A percentile compares a stretch with the other conserved stretches of the same genome.
phyloP scores from a whole-genome alignment of 257 asterid species.

The Perilla frutescens region DNA sequence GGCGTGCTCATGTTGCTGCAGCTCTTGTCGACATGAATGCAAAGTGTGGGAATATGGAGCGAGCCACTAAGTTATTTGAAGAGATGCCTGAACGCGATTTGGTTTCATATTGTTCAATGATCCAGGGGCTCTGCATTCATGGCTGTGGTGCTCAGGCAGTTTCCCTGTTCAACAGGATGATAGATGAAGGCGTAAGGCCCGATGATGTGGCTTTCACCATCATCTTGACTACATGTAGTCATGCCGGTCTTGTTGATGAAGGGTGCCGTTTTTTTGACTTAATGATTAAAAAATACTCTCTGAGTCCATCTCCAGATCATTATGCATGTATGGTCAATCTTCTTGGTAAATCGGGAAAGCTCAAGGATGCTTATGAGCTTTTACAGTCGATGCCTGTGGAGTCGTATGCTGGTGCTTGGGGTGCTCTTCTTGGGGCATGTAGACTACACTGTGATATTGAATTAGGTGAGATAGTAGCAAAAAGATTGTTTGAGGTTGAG shows the following conservation, averaged over 20 bases:
- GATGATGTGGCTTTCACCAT: constrained; percentile 74
- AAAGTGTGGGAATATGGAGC: constrained; percentile 81
- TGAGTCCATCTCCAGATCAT: constrained; percentile 70
- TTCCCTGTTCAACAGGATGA: constrained; percentile 60
- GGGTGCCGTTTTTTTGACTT: constrained; percentile 60
- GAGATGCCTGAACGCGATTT: constrained; percentile 59
- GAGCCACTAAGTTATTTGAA: constrained; percentile 58
- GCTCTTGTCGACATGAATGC: constrained; percentile 82
- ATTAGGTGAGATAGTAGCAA: constrained; percentile 60
- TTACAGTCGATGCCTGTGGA: constrained; percentile 59
- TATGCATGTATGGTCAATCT: constrained; percentile 76
- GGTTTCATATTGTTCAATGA: constrained; percentile 72
- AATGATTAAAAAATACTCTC: constrained; percentile 49
- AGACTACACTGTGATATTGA: constrained; percentile 59
- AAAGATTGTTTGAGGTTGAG: constrained; percentile 66
- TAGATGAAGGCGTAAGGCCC: constrained; percentile 67
- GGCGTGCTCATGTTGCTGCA: constrained; percentile 55
- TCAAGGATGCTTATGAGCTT: constrained; percentile 74
- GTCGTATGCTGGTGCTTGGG: constrained; percentile 82
- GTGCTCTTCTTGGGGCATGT: constrained; percentile 83
- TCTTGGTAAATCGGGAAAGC: constrained; percentile 77
- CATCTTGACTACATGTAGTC: constrained; percentile 65
- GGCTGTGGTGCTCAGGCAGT: constrained; percentile 60
- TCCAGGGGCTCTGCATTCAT: constrained; percentile 72
- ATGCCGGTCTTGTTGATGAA: constrained; percentile 63